Percentiles rank a stretch among this genome's conserved stretches.
phyloP scores from a whole-genome alignment of 2,329 filamentous ascomycete species.

The Pseudopithomyces chartarum region DNA sequence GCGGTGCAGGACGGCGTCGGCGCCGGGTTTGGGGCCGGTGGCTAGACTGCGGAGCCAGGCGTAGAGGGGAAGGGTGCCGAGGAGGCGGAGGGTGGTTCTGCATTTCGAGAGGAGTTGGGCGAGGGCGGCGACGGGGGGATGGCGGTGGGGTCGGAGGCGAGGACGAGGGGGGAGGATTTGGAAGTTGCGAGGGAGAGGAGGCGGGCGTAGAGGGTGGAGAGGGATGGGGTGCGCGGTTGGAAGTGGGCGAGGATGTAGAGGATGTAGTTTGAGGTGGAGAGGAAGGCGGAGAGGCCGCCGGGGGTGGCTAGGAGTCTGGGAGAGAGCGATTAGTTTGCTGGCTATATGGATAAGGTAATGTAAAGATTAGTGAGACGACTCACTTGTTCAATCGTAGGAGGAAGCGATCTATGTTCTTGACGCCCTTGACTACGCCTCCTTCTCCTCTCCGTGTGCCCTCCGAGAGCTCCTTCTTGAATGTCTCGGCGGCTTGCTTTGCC shows the following conservation, averaged over 20 bases:
- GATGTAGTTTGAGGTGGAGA: slow-evolving; percentile 54
- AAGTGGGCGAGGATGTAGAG: slow-evolving; percentile 53
- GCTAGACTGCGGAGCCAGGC: slow-evolving; percentile 50
- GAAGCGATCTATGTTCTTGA: slow-evolving; percentile 44
- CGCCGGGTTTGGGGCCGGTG: slow-evolving; percentile 47
- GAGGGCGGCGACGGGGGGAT: slow-evolving; percentile 41
- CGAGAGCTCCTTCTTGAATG: neutral
- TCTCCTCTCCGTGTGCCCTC: neutral
- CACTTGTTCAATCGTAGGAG: slow-evolving; percentile 53
- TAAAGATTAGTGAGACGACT: slow-evolving; percentile 7
- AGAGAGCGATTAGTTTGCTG: slow-evolving; percentile 11
- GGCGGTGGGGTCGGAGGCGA: slow-evolving; percentile 29
- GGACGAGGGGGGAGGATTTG: slow-evolving; percentile 18
- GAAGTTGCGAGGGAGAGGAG: slow-evolving; percentile 38
- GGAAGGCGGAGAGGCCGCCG: slow-evolving; percentile 51
- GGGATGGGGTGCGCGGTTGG: slow-evolving; percentile 44
- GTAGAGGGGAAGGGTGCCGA: slow-evolving; percentile 51
- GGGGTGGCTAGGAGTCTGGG: slow-evolving; percentile 49
- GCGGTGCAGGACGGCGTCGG: slow-evolving; percentile 49
- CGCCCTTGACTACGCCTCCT: slow-evolving; percentile 31
- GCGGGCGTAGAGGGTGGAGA: slow-evolving; percentile 31
- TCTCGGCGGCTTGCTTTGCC: slow-evolving; percentile 10
- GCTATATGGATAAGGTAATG: neutral
- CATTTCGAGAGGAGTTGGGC: slow-evolving; percentile 48
- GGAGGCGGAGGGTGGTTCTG: slow-evolving; percentile 51